phyloP scores from a whole-genome alignment of 164 flowering plant species.

The Tetrastigma voinierianum region DNA sequence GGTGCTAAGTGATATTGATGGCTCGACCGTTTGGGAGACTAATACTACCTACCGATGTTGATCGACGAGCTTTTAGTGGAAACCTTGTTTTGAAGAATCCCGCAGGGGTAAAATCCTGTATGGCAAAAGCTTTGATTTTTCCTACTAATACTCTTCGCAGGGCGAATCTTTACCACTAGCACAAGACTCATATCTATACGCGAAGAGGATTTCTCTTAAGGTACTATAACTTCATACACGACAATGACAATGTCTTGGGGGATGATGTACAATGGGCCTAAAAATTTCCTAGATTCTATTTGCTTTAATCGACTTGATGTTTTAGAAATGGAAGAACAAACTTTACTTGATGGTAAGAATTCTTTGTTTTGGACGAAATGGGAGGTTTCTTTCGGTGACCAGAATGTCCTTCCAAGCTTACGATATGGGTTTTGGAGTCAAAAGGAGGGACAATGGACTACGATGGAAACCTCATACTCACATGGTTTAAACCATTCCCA shows the following conservation, averaged over 20 bases:
- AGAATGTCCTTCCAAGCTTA: slow-evolving; percentile 25
- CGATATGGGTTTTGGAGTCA: slow-evolving; percentile 29
- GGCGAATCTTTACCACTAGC: slow-evolving; percentile 29
- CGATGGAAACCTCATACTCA: slow-evolving; percentile 48
- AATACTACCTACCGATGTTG: slow-evolving; percentile 11
- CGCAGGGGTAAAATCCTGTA: slow-evolving; percentile 17
- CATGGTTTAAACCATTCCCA: slow-evolving; percentile 18
- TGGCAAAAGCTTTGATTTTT: slow-evolving; percentile 45
- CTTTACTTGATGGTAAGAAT: slow-evolving; percentile 28
- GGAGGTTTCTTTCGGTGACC: slow-evolving; percentile 40
- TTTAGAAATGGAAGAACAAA: slow-evolving; percentile 28
- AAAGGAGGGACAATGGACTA: slow-evolving; percentile 39
- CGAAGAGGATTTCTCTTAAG: slow-evolving; percentile 24
- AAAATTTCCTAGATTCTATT: slow-evolving; percentile 32
- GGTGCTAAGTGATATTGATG: slow-evolving; percentile 25
- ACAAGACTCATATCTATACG: slow-evolving; percentile 20
- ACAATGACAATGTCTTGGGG: slow-evolving; percentile 34
- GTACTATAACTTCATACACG: slow-evolving; percentile 26
- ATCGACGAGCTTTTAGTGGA: slow-evolving; percentile 24
- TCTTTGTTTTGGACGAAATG: slow-evolving; percentile 23
- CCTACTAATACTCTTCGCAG: slow-evolving; percentile 43
- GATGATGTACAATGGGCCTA: slow-evolving; percentile 39
- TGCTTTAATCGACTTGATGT: slow-evolving; percentile 25
- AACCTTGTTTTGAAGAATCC: slow-evolving; percentile 29
- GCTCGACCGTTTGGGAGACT: slow-evolving; percentile 21